These are phyloP conservation scores for Colletotrichum magnum DNA, from an alignment of 2,329 filamentous ascomycete genomes.

Conservation along the genomic window DNA sequence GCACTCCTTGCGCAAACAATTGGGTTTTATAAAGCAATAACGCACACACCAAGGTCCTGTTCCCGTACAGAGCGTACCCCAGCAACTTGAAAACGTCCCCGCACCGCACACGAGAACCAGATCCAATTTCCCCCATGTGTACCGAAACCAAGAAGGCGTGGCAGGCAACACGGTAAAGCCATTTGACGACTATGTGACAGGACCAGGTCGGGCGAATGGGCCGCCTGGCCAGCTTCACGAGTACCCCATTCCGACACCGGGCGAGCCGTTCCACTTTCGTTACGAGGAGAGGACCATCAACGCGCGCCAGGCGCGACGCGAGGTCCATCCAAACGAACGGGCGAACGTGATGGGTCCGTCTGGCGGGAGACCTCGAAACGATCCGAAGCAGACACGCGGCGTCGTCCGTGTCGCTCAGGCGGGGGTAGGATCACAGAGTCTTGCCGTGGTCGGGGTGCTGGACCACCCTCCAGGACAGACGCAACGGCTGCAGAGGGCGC, in stretches of 20 bases:
- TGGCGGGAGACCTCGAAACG: background rate
- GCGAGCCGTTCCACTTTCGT: background rate
- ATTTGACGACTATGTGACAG: background rate
- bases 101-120: background rate
- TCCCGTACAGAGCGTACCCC: background rate
- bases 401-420: conserved; percentile 1
- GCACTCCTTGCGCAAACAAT: background rate
- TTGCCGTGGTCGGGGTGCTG: background rate
- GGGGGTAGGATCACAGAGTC: background rate
- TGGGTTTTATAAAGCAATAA: background rate
- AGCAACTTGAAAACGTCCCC: background rate
- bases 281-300: background rate
- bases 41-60: background rate
- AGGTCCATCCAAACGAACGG: background rate
- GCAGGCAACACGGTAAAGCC: background rate
- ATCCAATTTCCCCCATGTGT: background rate
- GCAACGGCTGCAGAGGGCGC: background rate
- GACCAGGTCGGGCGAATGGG: background rate
- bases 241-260: background rate
- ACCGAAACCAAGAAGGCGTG: background rate
- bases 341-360: background rate
- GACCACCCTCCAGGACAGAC: background rate
- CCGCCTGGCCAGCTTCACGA: background rate
- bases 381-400: background rate
- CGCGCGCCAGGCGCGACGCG: background rate